Conservation (phyloP, 1,284 basidiomycete genomes). For the Microbotryum silenes-acaulis region DNA sequence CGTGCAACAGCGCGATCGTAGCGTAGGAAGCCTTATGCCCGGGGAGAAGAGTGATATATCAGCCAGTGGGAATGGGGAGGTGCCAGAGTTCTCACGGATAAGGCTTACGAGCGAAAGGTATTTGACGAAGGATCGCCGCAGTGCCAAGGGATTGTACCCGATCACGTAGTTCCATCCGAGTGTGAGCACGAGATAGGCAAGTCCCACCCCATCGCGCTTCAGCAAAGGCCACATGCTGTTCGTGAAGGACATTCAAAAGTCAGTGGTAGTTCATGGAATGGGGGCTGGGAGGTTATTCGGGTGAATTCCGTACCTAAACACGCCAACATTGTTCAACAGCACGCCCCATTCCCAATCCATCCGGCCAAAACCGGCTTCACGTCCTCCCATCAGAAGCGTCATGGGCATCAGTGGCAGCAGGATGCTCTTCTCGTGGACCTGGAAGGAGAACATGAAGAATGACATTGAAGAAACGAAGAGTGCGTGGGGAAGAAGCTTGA, state of each 20-base stretch:
- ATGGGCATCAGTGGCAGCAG: conserved; percentile 79
- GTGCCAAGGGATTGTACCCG: conserved; percentile 51
- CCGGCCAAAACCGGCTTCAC: conserved; percentile 45
- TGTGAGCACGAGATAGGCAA: conserved; percentile 61
- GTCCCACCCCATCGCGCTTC: conserved; percentile 64
- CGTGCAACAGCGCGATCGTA: conserved; percentile 53
- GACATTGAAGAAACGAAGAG: conserved; percentile 48
- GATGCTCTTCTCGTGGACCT: conserved; percentile 90
- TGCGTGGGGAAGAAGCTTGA: conserved; percentile 37
- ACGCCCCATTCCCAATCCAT: conserved; percentile 68
- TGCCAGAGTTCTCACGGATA: no score
- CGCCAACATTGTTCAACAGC: conserved; percentile 74
- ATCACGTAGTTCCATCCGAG: conserved; percentile 73
- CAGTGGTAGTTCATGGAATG: neutral
- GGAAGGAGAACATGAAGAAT: conserved; percentile 92
- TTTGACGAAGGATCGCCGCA: conserved; percentile 50
- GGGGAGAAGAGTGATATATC: neutral
- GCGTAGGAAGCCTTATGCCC: conserved; percentile 53
- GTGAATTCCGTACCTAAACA: conserved; percentile 61
- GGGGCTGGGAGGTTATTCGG: neutral
- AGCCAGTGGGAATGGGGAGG: conserved; percentile 1
- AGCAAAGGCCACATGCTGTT: conserved; percentile 82
- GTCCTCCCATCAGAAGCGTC: conserved; percentile 63
- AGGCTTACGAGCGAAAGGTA: conserved; percentile 54
- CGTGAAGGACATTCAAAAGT: neutral